Evolutionary conservation across 2,329 filamentous ascomycete species (phyloP), one percentile per base, ranked within the genome.

Genomic region (Aureobasidium melanogenum): DNA sequence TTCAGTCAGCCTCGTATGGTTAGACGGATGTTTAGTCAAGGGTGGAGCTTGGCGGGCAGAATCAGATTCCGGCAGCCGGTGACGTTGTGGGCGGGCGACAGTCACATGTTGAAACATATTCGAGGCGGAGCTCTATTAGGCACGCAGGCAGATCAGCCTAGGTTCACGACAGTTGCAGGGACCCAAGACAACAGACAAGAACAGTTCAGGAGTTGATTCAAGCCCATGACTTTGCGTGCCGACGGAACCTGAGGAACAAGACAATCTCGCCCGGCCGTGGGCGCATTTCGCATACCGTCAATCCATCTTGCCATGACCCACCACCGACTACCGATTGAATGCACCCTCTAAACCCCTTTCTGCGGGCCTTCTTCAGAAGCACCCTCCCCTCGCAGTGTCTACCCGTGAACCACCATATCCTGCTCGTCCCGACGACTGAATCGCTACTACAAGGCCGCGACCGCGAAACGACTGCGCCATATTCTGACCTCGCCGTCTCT

Each of bases 281-380:
- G 43, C 60, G 50, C 60, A 30, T 46, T 22, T 54, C 47, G 58
- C 58, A 60, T 26, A 22, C 24, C 50, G n/a, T n/a, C n/a, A n/a
- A n/a, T n/a, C 36, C 15, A 52, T 30, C 24, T 34, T 54, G 48
- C 48, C 39, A 55, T 52, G 43, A 22, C n/a, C n/a, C n/a, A 14
- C 61, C 47, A 54, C 15, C 32, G 9, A 50, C 43, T 9, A 56
- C 55, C 61, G 61, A 34, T 58, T 62, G 61, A 62, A 96, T 96
- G 92, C 92, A 92, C 87, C 91, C 94, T 80, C 84, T 97, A 86
- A 99, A 99, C 79, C 94, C 94, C 75, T 97, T 97, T 79, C 84
- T 99, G 76, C 88, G 89, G 82, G 91, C 93, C 82, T 97, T 99
- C 86, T 97, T 97, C 84, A 91, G 91, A 81, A 97, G 91, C 84